Evolutionary conservation across 495 filamentous ascomycete genomes (phyloP), one percentile per base, ranked within the genome.

Genomic region (Podospora comata): DNA sequence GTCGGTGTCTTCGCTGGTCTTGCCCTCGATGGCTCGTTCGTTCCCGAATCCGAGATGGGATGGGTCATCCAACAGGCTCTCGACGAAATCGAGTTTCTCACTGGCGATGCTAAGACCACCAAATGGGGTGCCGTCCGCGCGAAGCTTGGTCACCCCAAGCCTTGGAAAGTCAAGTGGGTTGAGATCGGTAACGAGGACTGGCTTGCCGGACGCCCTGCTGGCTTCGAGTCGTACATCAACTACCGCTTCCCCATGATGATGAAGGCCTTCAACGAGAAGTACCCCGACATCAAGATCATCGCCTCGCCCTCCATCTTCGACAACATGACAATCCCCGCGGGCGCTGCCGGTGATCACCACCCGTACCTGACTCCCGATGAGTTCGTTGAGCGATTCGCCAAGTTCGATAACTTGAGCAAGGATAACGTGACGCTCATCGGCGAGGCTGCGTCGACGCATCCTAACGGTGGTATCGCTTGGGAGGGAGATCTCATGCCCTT

Each of bases 151-250:
- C 82, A 88, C 65, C 77, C 82, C 2, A 78, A 86, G 44, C 87
- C 89, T 4, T 90, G 83, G 78, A 78, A 71, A 23, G 77, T 90
- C 64, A 81, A 80, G 63, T 88, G 84, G 64, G 86, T 89, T 44
- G 88, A 90, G 72, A 82, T 91, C 70, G 89, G 89, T 28, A 90
- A 90, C 69, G 87, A 91, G 72, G 88, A 90, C 65, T 85, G 82
- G 73, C 84, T 89, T 19, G 77, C 79, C n/a, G 75, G 76, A 2
- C 70, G 75, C 7, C 70, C 77, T 3, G 48, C 65, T 1, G 72
- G 79, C 7, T 77, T 73, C 68, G 73, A 74, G 5, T 78, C 82
- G n/a, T 88, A 87, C 74, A 79, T 80, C 23, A 53, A 75, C 20
- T 89, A 89, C 70, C 82, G 88, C 27, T 89, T 87, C 72, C 79